A percentile compares a stretch with the other conserved stretches of the same genome.
Conservation (phyloP, 345 rosid species). For the Boechera divaricarpa region DNA sequence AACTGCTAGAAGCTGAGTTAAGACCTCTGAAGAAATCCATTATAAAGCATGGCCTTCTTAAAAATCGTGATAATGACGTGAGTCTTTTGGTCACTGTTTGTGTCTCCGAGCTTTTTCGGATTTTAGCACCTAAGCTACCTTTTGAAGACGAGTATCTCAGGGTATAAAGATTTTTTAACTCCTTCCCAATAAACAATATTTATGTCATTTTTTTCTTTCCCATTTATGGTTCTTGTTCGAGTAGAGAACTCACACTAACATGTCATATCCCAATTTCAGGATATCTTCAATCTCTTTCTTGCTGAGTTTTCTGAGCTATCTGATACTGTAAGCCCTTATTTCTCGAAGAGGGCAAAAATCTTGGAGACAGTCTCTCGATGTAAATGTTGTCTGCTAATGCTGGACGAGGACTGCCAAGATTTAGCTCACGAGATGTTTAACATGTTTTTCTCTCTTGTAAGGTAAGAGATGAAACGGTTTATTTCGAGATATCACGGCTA, state of each 20-base stretch:
- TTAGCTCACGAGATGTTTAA: slow-evolving; percentile 77
- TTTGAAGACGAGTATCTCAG: slow-evolving; percentile 73
- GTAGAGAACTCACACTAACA: not conserved
- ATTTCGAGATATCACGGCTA: not conserved
- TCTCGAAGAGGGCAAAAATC: slow-evolving; percentile 78
- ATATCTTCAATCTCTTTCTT: slow-evolving; percentile 65
- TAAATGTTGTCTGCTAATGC: slow-evolving; percentile 77
- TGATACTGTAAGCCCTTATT: slow-evolving; percentile 72
- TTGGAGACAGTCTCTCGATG: slow-evolving; percentile 77
- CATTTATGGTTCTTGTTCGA: not conserved
- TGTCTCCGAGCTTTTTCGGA: slow-evolving; percentile 70
- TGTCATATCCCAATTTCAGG: slow-evolving; percentile 53
- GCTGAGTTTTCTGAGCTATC: slow-evolving; percentile 70
- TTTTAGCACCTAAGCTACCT: slow-evolving; percentile 84
- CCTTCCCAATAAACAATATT: not conserved
- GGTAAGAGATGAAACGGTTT: slow-evolving; percentile 51
- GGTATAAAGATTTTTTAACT: slow-evolving; percentile 47
- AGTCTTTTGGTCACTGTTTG: slow-evolving; percentile 78
- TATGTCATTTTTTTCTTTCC: not conserved
- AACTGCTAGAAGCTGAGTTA: slow-evolving; percentile 52
- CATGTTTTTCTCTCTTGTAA: slow-evolving; percentile 70
- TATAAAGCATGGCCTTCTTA: slow-evolving; percentile 63
- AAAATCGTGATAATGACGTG: slow-evolving; percentile 70
- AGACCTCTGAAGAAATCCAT: slow-evolving; percentile 63
- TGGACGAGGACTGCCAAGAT: slow-evolving; percentile 68